These are phyloP conservation scores for Xerophyta viscosa DNA, from an alignment of 106 monocot species.

Conservation along the genomic window DNA sequence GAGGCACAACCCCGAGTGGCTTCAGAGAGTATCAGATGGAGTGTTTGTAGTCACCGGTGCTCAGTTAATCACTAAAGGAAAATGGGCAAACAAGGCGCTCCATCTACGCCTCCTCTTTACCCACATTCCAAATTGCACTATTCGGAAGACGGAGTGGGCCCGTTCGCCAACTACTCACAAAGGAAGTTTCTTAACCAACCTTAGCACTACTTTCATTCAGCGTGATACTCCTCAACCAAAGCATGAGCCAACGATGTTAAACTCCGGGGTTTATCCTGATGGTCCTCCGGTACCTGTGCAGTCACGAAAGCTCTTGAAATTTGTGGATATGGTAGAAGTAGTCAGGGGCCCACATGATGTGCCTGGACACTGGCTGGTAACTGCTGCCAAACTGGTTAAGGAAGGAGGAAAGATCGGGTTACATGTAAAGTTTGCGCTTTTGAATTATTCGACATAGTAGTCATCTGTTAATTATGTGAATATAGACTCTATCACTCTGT, in stretches of 20 bases:
- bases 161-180: slow-evolving; percentile 40
- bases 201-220: slow-evolving; percentile 74
- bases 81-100: slow-evolving; percentile 58
- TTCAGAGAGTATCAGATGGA: slow-evolving; percentile 26
- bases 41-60: slow-evolving; percentile 86
- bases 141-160: slow-evolving; percentile 50
- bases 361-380: slow-evolving; percentile 95
- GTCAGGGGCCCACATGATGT: slow-evolving; percentile 73
- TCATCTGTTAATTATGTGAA: too few species aligned
- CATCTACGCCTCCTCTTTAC: slow-evolving; percentile 77
- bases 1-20: slow-evolving; percentile 67
- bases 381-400: slow-evolving; percentile 69
- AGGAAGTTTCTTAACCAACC: slow-evolving; percentile 55
- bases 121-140: slow-evolving; percentile 56
- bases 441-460: slow-evolving; percentile 47
- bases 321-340: slow-evolving; percentile 73
- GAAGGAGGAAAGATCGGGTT: slow-evolving; percentile 76
- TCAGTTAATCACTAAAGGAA: slow-evolving; percentile 66
- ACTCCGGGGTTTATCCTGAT: slow-evolving; percentile 75
- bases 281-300: slow-evolving; percentile 78
- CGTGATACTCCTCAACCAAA: slow-evolving; percentile 17
- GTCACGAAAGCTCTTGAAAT: slow-evolving; percentile 56
- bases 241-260: slow-evolving; percentile 44
- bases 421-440: slow-evolving; percentile 70
- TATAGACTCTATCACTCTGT: too few species aligned